phyloP scores from a whole-genome alignment of 2,329 filamentous ascomycete species.

The Fusarium fracticaudum region DNA sequence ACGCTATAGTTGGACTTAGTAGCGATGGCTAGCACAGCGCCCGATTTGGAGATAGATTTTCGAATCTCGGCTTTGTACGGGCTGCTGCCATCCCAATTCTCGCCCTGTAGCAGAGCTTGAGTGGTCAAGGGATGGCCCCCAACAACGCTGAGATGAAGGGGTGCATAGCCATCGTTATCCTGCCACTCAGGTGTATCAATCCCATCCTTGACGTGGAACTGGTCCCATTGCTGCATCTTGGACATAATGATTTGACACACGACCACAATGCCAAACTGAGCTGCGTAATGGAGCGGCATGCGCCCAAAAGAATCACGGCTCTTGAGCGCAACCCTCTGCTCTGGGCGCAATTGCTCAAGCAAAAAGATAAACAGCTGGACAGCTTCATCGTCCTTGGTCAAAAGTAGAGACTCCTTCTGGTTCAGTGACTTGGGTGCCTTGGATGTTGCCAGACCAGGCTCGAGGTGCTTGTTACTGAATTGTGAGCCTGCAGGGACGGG shows the following conservation, averaged over 20 bases:
- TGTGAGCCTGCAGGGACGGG: slow-evolving; percentile 60
- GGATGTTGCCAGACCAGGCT: slow-evolving; percentile 76
- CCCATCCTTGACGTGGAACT: slow-evolving; percentile 84
- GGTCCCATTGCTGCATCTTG: slow-evolving; percentile 87
- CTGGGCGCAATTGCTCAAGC: slow-evolving; percentile 73
- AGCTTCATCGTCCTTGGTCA: slow-evolving; percentile 76
- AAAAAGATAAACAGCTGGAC: slow-evolving; percentile 72
- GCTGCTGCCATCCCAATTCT: slow-evolving; percentile 76
- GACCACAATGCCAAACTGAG: slow-evolving; percentile 93
- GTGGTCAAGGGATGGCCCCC: slow-evolving; percentile 91
- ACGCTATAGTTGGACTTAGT: slow-evolving; percentile 86
- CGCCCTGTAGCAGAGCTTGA: slow-evolving; percentile 79
- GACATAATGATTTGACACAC: slow-evolving; percentile 88
- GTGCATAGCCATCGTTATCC: slow-evolving; percentile 89
- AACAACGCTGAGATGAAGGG: slow-evolving; percentile 90
- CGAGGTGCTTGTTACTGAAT: slow-evolving; percentile 78
- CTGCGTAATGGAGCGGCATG: slow-evolving; percentile 89
- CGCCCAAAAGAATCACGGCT: slow-evolving; percentile 82
- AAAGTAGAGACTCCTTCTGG: slow-evolving; percentile 72
- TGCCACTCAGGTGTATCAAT: slow-evolving; percentile 92
- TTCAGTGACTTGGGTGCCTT: slow-evolving; percentile 68
- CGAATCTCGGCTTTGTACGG: slow-evolving; percentile 71
- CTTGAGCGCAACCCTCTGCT: slow-evolving; percentile 74
- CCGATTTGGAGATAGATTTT: slow-evolving; percentile 80
- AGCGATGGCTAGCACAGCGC: slow-evolving; percentile 86